These are phyloP conservation scores for Gonapodya prolifera DNA, from an alignment of 192 early-diverging fungal species.

Conservation along the genomic window DNA sequence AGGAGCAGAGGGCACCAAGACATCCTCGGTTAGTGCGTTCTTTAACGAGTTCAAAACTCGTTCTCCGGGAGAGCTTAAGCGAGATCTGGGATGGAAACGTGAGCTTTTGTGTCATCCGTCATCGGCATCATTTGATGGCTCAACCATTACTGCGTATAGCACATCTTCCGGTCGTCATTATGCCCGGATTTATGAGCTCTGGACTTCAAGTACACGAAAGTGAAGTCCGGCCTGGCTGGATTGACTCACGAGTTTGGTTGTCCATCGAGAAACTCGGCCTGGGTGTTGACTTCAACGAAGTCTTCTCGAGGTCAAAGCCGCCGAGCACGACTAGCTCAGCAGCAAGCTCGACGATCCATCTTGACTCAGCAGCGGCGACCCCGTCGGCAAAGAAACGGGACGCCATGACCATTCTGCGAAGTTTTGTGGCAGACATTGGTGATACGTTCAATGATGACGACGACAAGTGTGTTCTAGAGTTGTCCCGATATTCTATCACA, in stretches of 20 bases:
- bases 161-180: background rate
- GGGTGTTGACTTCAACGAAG: background rate
- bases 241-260: background rate
- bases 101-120: no score
- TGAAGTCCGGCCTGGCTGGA: background rate
- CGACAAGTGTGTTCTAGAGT: no score
- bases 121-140: background rate
- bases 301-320: background rate
- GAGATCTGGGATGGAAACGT: background rate
- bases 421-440: background rate
- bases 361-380: background rate
- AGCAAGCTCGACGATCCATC: background rate
- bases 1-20: background rate
- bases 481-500: no score
- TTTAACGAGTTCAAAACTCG: background rate
- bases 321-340: background rate
- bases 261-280: background rate
- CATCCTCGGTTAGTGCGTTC: background rate
- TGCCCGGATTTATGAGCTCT: conserved; percentile 1
- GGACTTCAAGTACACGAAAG: background rate
- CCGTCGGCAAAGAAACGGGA: background rate
- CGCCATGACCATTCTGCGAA: background rate
- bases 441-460: background rate
- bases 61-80: background rate
- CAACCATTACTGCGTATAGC: background rate